Conservation (phyloP, 345 rosid species). For the Salix suchowensis region DNA sequence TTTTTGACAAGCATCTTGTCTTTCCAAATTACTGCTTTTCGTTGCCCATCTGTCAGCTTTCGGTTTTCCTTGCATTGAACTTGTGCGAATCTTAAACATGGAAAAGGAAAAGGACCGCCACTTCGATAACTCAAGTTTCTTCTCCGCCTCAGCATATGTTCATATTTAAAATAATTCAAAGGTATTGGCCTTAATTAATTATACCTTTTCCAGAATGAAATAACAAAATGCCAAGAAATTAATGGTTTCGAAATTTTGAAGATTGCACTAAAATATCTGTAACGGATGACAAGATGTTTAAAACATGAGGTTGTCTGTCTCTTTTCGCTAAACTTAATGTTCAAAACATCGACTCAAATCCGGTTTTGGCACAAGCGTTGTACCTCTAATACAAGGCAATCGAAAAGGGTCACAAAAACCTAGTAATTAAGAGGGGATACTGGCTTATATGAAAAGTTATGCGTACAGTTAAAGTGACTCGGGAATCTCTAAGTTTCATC, state of each 20-base stretch:
- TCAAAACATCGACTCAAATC: not conserved
- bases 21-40: not conserved
- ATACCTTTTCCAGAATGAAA: not conserved
- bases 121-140: constrained; percentile 20
- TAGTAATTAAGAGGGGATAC: not conserved
- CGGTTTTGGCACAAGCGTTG: not conserved
- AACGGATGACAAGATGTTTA: not conserved
- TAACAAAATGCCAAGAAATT: not conserved
- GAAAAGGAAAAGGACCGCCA: not conserved
- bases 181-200: not conserved
- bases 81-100: constrained; percentile 17
- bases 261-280: not conserved
- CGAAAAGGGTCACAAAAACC: no score
- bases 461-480: not conserved
- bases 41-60: constrained; percentile 7
- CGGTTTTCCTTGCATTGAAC: constrained; percentile 15
- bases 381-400: not conserved
- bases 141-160: constrained; percentile 9
- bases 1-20: not conserved
- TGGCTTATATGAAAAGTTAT: not conserved
- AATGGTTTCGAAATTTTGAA: not conserved
- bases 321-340: not conserved
- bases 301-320: not conserved
- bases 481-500: not conserved
- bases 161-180: not conserved